Percentiles rank a stretch among this genome's conserved stretches.
Evolutionary conservation across 345 rosid genomes (phyloP).

Genomic region (Acer campestre): DNA sequence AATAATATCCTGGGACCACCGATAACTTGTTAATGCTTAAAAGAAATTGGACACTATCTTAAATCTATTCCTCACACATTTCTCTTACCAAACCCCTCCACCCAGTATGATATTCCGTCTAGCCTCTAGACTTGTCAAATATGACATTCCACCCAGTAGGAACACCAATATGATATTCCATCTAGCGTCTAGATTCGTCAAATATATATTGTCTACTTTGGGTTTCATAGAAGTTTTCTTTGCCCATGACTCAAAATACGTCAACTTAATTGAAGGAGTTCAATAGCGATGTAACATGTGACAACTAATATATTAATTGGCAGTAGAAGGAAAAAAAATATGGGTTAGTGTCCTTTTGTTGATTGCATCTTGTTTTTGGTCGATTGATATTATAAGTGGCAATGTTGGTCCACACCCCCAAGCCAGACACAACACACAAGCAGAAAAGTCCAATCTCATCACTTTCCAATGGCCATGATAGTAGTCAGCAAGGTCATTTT

Average conservation of each 20-base stretch:
- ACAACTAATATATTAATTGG: too few species aligned
- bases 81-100: background rate
- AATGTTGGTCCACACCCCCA: background rate
- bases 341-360: background rate
- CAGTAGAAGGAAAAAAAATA: background rate
- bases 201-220: too few species aligned
- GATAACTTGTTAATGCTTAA: background rate
- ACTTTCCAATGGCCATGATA: background rate
- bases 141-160: too few species aligned
- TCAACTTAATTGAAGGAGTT: too few species aligned
- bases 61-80: background rate
- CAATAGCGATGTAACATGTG: too few species aligned
- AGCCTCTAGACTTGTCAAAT: too few species aligned
- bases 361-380: background rate
- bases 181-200: too few species aligned
- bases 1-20: background rate
- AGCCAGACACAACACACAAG: too few species aligned
- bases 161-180: too few species aligned
- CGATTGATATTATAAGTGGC: background rate
- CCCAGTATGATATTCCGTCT: too few species aligned
- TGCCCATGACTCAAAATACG: background rate
- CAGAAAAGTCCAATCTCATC: too few species aligned
- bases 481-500: background rate
- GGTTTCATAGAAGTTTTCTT: too few species aligned
- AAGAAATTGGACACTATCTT: background rate